phyloP scores from a whole-genome alignment of 2,329 filamentous ascomycete species.

The Verticillium dahliae region DNA sequence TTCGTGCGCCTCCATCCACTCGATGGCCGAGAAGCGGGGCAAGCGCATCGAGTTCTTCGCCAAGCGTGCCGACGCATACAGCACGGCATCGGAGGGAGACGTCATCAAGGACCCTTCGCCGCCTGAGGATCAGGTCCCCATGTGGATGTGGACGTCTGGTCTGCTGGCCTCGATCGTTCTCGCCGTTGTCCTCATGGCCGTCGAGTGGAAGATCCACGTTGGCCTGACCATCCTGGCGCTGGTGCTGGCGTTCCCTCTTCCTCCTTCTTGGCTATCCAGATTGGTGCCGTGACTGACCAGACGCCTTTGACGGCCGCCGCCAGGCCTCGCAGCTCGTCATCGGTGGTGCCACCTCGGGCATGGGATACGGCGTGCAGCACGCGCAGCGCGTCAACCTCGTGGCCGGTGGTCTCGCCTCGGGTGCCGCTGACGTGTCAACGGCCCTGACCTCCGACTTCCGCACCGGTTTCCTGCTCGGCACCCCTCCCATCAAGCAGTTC shows the following conservation, averaged over 20 bases:
- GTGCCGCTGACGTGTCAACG: conserved; percentile 38
- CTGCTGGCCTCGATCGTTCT: conserved; percentile 40
- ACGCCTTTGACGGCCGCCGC: conserved; percentile 60
- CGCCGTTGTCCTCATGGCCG: conserved; percentile 42
- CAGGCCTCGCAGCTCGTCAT: conserved; percentile 59
- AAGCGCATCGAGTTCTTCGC: conserved; percentile 24
- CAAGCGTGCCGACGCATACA: conserved; percentile 26
- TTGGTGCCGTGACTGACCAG: conserved; percentile 52
- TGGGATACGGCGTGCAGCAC: conserved; percentile 35
- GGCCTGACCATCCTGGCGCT: conserved; percentile 50
- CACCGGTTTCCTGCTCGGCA: conserved; percentile 54
- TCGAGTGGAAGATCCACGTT: conserved; percentile 49
- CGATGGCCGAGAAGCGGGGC: conserved; percentile 20
- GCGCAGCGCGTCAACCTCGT: conserved; percentile 55
- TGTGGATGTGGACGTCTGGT: conserved; percentile 45
- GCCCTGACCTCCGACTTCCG: conserved; percentile 52
- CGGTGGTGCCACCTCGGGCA: conserved; percentile 47
- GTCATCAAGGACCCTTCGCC: conserved; percentile 32
- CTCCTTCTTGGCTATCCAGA: conserved; percentile 55
- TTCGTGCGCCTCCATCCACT: conserved; percentile 21
- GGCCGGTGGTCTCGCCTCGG: conserved; percentile 42
- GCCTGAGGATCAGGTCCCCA: conserved; percentile 39
- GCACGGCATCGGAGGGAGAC: conserved; percentile 23
- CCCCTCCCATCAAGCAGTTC: conserved; percentile 54
- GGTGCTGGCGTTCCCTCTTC: conserved; percentile 52